Conservation (phyloP, 1,139 yeast species). For the Martiniozyma asiatica region DNA sequence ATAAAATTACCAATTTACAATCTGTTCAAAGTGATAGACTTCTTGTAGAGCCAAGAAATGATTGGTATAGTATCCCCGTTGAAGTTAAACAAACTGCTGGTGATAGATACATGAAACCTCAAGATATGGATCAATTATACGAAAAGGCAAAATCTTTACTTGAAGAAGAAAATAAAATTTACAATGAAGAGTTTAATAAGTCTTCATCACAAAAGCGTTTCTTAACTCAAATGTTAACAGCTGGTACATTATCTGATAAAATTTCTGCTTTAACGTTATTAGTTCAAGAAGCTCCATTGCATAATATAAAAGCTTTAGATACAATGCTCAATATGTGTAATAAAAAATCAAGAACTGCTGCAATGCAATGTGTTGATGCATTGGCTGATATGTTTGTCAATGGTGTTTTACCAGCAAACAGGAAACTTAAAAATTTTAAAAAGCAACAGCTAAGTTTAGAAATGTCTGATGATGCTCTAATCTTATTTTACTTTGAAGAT, state of each 20-base stretch:
- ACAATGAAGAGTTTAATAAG: slow-evolving; percentile 66
- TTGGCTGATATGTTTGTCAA: slow-evolving; percentile 71
- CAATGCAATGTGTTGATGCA: slow-evolving; percentile 82
- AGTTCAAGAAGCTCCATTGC: slow-evolving; percentile 91
- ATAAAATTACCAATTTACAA: slow-evolving; percentile 39
- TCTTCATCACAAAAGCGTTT: slow-evolving; percentile 81
- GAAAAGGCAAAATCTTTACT: slow-evolving; percentile 57
- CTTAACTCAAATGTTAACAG: slow-evolving; percentile 75
- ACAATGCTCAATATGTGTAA: slow-evolving; percentile 67
- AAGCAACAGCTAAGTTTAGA: slow-evolving; percentile 52
- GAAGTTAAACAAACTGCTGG: slow-evolving; percentile 20
- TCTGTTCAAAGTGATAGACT: slow-evolving; percentile 48
- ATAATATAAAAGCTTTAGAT: slow-evolving; percentile 75
- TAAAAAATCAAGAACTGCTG: slow-evolving; percentile 89
- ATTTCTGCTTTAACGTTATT: slow-evolving; percentile 86
- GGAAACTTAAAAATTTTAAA: slow-evolving; percentile 71
- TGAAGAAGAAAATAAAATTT: slow-evolving; percentile 60
- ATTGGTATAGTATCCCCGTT: slow-evolving; percentile 58
- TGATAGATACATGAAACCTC: slow-evolving; percentile 32
- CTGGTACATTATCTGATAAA: slow-evolving; percentile 93
- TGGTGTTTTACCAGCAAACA: slow-evolving; percentile 65
- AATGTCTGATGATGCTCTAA: slow-evolving; percentile 43
- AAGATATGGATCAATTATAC: slow-evolving; percentile 43
- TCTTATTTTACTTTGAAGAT: slow-evolving; percentile 81
- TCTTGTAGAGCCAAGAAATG: slow-evolving; percentile 49